phyloP scores from a whole-genome alignment of 106 monocot species.

The Dendrobium officinale region DNA sequence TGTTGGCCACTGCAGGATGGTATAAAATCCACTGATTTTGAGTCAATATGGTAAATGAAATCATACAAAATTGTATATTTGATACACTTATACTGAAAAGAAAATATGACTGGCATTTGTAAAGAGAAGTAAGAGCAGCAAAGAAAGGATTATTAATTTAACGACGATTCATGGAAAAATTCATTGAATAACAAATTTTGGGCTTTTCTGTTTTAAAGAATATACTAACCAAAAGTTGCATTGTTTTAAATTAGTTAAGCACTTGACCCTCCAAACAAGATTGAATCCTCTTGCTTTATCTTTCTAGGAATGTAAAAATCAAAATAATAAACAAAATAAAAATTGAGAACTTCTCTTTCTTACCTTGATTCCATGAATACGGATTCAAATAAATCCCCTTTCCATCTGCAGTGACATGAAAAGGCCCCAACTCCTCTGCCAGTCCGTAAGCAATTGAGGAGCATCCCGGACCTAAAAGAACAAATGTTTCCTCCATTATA shows the following conservation, averaged over 20 bases:
- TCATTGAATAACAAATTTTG: not conserved
- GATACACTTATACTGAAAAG: not conserved
- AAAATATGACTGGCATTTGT: not conserved
- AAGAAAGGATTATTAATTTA: not conserved
- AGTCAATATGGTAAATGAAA: not conserved
- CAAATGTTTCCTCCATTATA: not conserved
- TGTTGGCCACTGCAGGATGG: conserved; percentile 69
- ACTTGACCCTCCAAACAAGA: not conserved
- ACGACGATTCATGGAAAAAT: not conserved
- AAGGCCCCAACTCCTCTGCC: conserved; percentile 94
- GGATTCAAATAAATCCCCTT: conserved; percentile 76
- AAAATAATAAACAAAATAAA: not conserved
- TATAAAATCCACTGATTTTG: not conserved
- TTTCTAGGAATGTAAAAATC: not conserved
- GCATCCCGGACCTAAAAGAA: conserved; percentile 75
- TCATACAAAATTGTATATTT: not conserved
- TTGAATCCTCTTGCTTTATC: not conserved
- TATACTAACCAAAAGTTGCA: not conserved
- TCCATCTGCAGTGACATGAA: conserved; percentile 84
- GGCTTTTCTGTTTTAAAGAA: not conserved
- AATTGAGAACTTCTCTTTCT: not conserved
- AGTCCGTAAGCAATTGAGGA: conserved; percentile 89
- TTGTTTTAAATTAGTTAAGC: not conserved
- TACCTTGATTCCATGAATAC: conserved; percentile 95
- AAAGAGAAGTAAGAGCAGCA: not conserved